phyloP scores from a whole-genome alignment of 257 asterid species.

The Solanum sitiens region DNA sequence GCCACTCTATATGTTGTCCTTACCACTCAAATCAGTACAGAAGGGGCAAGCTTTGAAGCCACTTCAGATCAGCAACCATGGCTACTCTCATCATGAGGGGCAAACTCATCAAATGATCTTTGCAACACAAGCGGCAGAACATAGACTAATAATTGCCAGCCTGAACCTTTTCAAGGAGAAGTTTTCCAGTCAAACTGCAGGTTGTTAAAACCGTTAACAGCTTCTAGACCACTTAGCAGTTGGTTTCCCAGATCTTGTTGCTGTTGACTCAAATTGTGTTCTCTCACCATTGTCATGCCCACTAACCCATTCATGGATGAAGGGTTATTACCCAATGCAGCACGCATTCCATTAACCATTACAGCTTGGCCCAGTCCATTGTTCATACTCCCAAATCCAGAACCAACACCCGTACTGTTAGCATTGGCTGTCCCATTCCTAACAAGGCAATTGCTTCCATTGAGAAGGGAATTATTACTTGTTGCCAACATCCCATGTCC shows the following conservation, averaged over 20 bases:
- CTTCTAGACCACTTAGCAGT: conserved; percentile 60
- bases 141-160: background rate
- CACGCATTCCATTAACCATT: conserved; percentile 65
- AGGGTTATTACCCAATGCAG: conserved; percentile 50
- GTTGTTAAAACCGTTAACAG: conserved; percentile 65
- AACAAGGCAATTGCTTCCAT: conserved; percentile 23
- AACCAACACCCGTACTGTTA: conserved; percentile 30
- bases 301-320: conserved; percentile 66
- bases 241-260: conserved; percentile 68
- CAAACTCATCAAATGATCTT: conserved; percentile 11
- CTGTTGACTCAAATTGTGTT: conserved; percentile 57
- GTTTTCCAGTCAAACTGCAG: conserved; percentile 88
- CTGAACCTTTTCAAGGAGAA: conserved; percentile 38
- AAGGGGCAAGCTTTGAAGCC: background rate
- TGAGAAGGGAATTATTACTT: conserved; percentile 23
- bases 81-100: conserved; percentile 12
- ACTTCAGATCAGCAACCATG: conserved; percentile 3
- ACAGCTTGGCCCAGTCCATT: conserved; percentile 46
- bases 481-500: conserved; percentile 39
- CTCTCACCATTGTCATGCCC: conserved; percentile 57
- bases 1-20: conserved; percentile 13
- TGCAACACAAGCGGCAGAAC: conserved; percentile 15
- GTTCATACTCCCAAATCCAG: conserved; percentile 40
- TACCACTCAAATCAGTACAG: conserved; percentile 22
- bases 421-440: conserved; percentile 44